Evolutionary conservation across 495 filamentous ascomycete species (phyloP), one percentile per base, ranked within the genome.

Genomic region (Lentithecium fluviatile): DNA sequence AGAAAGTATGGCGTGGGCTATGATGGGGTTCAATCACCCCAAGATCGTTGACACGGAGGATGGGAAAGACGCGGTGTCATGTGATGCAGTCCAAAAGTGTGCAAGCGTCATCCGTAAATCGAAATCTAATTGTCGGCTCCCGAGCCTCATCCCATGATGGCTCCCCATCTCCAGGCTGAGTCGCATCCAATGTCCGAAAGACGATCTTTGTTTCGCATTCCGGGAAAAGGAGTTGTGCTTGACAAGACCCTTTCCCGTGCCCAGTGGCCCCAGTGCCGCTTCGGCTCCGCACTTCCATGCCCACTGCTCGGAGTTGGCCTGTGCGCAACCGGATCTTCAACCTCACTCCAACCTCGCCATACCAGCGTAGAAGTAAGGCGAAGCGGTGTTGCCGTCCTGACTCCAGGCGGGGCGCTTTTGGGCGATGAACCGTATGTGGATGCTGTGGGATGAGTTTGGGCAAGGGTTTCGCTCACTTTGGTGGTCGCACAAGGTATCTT

Each of bases 271-370:
- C n/a, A n/a, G n/a, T n/a, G 21, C 26, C 38, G 57, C 51, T 38
- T 47, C 60, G 60, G 60, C 60, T 57, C 60, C 53, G 52, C 60
- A 57, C 60, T 25, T 21, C 25, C 25, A 36, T 32, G 29, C 29
- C 29, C 52, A 20, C 36, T 21, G 2, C 23, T 54, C 49, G 49
- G 40, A 40, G 19, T 10, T 45, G 60, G 60, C 46, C 60, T 45
- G 60, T 63, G 60, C 60, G 23, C 23, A 15, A 37, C 34, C 40
- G 13, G 49, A 19, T 15, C 15, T 32, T 51, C 42, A 52, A 63
- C 60, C 60, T 63, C 60, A 63, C 60, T 48, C 50, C 60, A 24
- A 26, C 20, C 2, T 38, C 19, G 13, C 34, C 34, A 54, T 24
- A 7, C 25, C 40, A 8, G 26, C 15, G 17, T 47, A 29, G 40